These are phyloP conservation scores for Verticillium nonalfalfae DNA, from an alignment of 2,329 filamentous ascomycete species.

Conservation along the genomic window DNA sequence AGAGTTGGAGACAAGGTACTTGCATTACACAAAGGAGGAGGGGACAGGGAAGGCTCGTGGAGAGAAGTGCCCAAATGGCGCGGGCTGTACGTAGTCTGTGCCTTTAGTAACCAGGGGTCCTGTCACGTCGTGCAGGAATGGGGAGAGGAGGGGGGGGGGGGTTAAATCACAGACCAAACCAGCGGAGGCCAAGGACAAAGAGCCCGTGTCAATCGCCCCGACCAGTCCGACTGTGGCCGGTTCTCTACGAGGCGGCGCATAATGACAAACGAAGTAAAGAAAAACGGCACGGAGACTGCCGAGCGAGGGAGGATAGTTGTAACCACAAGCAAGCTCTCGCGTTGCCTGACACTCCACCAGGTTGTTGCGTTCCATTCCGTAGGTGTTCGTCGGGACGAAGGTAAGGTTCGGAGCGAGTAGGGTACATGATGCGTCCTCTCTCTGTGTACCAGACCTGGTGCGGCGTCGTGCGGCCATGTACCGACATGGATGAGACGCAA, in stretches of 20 bases:
- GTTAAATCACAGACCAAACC: neutral
- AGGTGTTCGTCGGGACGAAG: neutral
- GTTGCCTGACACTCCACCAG: neutral
- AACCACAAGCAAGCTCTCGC: neutral
- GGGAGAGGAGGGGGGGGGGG: neutral
- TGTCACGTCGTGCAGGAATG: conserved; percentile 3
- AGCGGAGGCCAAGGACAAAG: neutral
- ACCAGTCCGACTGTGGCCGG: neutral
- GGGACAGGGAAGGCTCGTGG: conserved; percentile 4
- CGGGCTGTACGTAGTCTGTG: conserved; percentile 10
- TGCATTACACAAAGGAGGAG: neutral
- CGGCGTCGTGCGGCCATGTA: neutral
- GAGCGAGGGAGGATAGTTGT: neutral
- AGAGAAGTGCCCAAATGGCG: conserved; percentile 11
- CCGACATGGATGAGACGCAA: neutral
- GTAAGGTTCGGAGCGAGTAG: neutral
- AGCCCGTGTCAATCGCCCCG: neutral
- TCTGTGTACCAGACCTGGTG: neutral
- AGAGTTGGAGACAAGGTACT: neutral
- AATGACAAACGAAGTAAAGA: neutral
- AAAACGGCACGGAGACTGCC: neutral
- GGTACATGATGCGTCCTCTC: neutral
- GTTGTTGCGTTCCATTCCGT: neutral
- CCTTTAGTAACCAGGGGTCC: conserved; percentile 8
- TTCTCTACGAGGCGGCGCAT: neutral